Percentiles rank a stretch among this genome's conserved stretches.
Conservation (phyloP, 768 basidiomycete species). For the Solioccasus polychromus region DNA sequence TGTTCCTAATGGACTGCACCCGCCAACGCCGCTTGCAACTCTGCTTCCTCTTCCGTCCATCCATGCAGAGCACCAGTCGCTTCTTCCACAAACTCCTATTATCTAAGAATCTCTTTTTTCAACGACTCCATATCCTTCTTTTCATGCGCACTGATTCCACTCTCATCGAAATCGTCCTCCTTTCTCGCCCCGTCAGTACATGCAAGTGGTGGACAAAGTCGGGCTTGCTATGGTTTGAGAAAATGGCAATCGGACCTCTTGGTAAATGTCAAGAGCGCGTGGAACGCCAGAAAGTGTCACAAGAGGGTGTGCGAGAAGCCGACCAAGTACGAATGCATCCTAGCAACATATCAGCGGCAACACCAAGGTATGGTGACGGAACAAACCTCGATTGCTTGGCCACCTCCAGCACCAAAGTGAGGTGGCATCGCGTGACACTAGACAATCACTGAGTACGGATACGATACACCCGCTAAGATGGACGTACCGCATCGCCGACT, state of each 20-base stretch:
- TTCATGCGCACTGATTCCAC: constrained; percentile 8
- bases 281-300: constrained; percentile 1
- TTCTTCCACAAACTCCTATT: constrained; percentile 18
- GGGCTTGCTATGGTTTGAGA: constrained; percentile 9
- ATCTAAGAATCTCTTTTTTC: constrained; percentile 9
- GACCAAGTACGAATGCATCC: constrained; percentile 24
- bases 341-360: neutral
- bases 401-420: constrained; percentile 23
- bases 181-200: constrained; percentile 21
- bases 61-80: constrained; percentile 2
- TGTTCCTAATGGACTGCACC: no score
- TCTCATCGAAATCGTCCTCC: constrained; percentile 7
- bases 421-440: constrained; percentile 28
- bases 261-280: constrained; percentile 9
- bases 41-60: constrained; percentile 18
- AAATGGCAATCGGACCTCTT: constrained; percentile 15
- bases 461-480: neutral
- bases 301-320: constrained; percentile 24
- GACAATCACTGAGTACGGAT: neutral
- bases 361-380: no score
- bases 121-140: constrained; percentile 16
- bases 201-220: constrained; percentile 16
- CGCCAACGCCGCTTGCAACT: constrained; percentile 4
- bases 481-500: constrained; percentile 47
- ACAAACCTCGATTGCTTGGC: constrained; percentile 20